These are phyloP conservation scores for Rhizopus delemar DNA, from an alignment of 371 early-diverging fungal genomes.

Conservation along the genomic window DNA sequence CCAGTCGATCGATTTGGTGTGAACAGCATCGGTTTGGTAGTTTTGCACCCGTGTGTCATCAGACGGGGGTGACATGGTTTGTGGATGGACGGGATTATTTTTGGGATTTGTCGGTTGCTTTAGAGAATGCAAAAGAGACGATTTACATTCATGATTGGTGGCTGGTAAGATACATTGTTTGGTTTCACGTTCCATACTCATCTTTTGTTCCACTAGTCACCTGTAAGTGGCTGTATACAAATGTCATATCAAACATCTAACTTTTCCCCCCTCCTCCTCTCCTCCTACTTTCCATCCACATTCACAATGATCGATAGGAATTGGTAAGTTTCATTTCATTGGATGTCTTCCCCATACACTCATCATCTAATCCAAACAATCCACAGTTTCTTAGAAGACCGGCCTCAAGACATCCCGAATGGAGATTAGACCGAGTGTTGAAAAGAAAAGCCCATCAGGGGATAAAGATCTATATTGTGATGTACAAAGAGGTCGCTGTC, in stretches of 20 bases:
- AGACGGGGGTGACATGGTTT: slow-evolving; percentile 65
- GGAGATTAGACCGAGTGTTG: slow-evolving; percentile 79
- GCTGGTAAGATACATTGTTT: slow-evolving; percentile 52
- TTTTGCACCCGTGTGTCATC: slow-evolving; percentile 74
- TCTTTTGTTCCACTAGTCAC: not conserved
- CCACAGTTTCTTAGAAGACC: slow-evolving; percentile 75
- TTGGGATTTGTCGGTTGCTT: slow-evolving; percentile 73
- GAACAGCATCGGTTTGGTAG: slow-evolving; percentile 66
- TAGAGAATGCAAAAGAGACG: slow-evolving; percentile 71
- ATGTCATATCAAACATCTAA: not conserved
- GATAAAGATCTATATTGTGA: slow-evolving; percentile 81
- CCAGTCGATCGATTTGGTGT: slow-evolving; percentile 54
- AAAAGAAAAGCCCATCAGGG: slow-evolving; percentile 85
- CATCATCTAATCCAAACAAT: not conserved
- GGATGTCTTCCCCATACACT: not conserved
- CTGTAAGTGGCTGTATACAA: not conserved
- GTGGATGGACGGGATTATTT: slow-evolving; percentile 86
- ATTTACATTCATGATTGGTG: slow-evolving; percentile 95
- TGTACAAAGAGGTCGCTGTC: slow-evolving; percentile 86
- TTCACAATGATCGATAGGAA: not conserved
- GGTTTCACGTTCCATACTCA: too few relatives aligned
- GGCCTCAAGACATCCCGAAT: slow-evolving; percentile 62
- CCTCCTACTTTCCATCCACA: too few relatives aligned
- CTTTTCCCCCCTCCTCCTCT: not conserved
- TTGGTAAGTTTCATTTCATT: not conserved